These are phyloP conservation scores for Sideroxylon spinosum DNA, from an alignment of 179 eudicot species.

Conservation along the genomic window DNA sequence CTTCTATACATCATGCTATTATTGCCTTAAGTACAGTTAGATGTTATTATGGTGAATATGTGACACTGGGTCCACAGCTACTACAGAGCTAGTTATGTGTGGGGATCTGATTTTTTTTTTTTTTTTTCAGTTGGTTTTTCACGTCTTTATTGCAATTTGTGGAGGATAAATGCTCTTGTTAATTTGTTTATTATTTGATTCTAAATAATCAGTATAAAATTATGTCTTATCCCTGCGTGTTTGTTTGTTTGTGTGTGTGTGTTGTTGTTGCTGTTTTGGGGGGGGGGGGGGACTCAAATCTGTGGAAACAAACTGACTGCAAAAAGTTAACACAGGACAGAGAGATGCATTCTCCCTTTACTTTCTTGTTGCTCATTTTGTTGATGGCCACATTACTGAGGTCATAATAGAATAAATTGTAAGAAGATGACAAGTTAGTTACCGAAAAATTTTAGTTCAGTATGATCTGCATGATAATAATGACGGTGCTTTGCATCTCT, in stretches of 20 bases:
- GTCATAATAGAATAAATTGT: neutral
- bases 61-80: neutral
- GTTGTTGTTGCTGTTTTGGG: too few relatives aligned
- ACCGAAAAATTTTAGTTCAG: neutral
- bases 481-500: slow-evolving; percentile 7
- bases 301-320: neutral
- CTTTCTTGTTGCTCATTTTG: neutral
- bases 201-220: neutral
- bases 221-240: too few relatives aligned
- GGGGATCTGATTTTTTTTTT: neutral
- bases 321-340: neutral
- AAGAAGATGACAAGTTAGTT: slow-evolving; percentile 11
- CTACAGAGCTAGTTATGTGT: neutral
- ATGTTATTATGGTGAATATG: neutral
- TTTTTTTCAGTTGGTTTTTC: neutral
- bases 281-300: too few relatives aligned
- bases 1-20: neutral
- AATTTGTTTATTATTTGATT: neutral
- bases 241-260: too few relatives aligned
- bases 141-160: neutral
- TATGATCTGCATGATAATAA: neutral
- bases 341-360: neutral
- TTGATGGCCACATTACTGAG: neutral
- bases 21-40: neutral
- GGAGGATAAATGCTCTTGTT: neutral